A percentile compares a stretch with the other conserved stretches of the same genome.
phyloP scores from a whole-genome alignment of 345 rosid species.

The Melastoma malabathricum region DNA sequence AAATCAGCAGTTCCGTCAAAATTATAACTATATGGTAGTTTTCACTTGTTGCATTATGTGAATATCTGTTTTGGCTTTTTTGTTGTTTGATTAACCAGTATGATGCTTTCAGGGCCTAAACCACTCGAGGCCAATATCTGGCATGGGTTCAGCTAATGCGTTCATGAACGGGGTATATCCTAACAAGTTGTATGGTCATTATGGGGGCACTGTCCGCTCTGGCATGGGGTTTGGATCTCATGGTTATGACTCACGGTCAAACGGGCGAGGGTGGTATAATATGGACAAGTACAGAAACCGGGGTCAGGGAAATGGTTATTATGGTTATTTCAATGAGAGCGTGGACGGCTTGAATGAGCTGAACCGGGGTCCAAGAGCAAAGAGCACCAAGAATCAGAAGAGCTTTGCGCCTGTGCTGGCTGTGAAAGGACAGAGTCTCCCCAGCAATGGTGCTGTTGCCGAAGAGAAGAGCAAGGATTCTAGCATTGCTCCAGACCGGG shows the following conservation, averaged over 20 bases:
- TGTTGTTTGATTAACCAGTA: neutral
- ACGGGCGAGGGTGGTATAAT: constrained; percentile 39
- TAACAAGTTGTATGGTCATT: constrained; percentile 55
- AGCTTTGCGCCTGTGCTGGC: constrained; percentile 23
- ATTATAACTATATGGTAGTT: constrained; percentile 41
- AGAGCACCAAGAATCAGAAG: constrained; percentile 55
- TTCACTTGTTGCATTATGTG: neutral
- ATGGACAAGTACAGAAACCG: constrained; percentile 51
- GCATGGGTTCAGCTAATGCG: constrained; percentile 47
- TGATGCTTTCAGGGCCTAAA: constrained; percentile 34
- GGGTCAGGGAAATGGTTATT: constrained; percentile 44
- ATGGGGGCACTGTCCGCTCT: constrained; percentile 48
- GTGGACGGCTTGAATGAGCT: constrained; percentile 73
- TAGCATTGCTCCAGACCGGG: constrained; percentile 13
- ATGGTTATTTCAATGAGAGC: constrained; percentile 44
- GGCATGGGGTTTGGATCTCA: constrained; percentile 31
- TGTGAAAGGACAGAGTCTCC: constrained; percentile 38
- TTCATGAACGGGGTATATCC: constrained; percentile 51
- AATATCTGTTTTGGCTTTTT: too few species aligned
- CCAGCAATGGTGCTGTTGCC: constrained; percentile 13
- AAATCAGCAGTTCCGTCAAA: constrained; percentile 45
- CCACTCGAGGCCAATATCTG: constrained; percentile 38
- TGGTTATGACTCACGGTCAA: too few species aligned
- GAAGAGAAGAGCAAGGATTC: constrained; percentile 14
- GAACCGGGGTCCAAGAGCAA: constrained; percentile 82